phyloP scores from a whole-genome alignment of 495 filamentous ascomycete genomes.

The Evernia prunastri region DNA sequence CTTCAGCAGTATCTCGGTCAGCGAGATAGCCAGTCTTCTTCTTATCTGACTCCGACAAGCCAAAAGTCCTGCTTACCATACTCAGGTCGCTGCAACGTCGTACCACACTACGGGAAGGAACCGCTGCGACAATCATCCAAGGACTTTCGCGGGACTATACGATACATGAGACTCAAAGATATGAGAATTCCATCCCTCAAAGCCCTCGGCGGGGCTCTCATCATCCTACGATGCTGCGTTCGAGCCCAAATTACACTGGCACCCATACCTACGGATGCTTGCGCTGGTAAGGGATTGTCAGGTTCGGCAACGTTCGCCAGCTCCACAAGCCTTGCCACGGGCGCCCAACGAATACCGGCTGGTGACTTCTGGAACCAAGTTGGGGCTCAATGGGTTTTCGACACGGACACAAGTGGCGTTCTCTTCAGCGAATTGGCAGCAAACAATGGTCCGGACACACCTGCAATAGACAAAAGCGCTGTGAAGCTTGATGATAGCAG shows the following conservation, averaged over 20 bases:
- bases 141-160: too few species aligned
- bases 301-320: slow-evolving; percentile 12
- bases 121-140: too few species aligned
- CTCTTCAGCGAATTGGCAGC: slow-evolving; percentile 15
- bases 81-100: not conserved
- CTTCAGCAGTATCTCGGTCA: not conserved
- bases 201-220: not conserved
- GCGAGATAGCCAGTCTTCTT: not conserved
- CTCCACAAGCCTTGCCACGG: slow-evolving; percentile 1
- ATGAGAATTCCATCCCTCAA: not conserved
- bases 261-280: not conserved
- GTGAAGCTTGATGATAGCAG: slow-evolving; percentile 15
- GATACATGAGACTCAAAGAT: not conserved
- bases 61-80: not conserved
- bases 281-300: not conserved
- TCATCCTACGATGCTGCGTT: not conserved
- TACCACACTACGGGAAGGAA: not conserved
- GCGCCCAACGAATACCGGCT: slow-evolving; percentile 11
- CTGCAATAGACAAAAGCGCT: slow-evolving; percentile 4
- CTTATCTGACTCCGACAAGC: not conserved
- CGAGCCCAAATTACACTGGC: slow-evolving; percentile 8
- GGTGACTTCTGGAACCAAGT: slow-evolving; percentile 20
- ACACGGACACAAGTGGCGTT: slow-evolving; percentile 19
- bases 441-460: slow-evolving; percentile 6
- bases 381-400: slow-evolving; percentile 17